Base-by-base conservation (phyloP, 306 rosid species). In the Gastrolobium villosum region DNA sequence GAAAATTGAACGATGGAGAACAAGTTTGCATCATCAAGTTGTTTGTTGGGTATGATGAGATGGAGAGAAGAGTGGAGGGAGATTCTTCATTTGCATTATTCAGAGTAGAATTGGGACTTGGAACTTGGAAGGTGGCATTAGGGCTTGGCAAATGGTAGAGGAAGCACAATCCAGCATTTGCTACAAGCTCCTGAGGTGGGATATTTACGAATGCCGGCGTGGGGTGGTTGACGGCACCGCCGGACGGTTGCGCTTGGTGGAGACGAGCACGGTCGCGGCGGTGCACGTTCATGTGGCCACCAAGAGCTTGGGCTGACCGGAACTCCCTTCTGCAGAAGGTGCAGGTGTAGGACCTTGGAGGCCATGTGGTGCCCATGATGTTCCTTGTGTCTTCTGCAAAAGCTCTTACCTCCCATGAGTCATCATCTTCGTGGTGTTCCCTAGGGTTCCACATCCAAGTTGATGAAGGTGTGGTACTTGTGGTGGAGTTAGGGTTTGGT, bases 211-310 rank as follows among this genome's bases (percentile, higher is more conserved):
- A 72, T 13, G 32, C 7, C 4, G 52, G 1, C 9, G 20, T 3
- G 10, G 50, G 20, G 66, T 4, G 26, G 3, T 67, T 26, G 3
- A 69, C 10, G 72, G 6, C 50, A 44, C 48, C 41, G 54, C 40
- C 64, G 61, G 39, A 5, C 1, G 79, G 77, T 8, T 77, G 88
- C 0, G 75, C 35, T 61, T 87, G 97, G 81, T 89, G 92, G 79
- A 94, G 98, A 4, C 95, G 93, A 0, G 97, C 98, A 0, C 98
- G 94, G 92, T 94, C 98, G 0, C 97, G 94, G 84, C 98, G 98
- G 89, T 94, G 98, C 61, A 94, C 98, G 43, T 94, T 94, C 98
- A 94, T 94, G 82, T 94, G 98, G 75, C 98, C 97, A 1, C 98
- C 98, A 2, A 94, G 97, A 52, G 98, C 98, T 78, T 94, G 98